Conservation (phyloP, 2,329 filamentous ascomycete species). For the Calycina herbarum region DNA sequence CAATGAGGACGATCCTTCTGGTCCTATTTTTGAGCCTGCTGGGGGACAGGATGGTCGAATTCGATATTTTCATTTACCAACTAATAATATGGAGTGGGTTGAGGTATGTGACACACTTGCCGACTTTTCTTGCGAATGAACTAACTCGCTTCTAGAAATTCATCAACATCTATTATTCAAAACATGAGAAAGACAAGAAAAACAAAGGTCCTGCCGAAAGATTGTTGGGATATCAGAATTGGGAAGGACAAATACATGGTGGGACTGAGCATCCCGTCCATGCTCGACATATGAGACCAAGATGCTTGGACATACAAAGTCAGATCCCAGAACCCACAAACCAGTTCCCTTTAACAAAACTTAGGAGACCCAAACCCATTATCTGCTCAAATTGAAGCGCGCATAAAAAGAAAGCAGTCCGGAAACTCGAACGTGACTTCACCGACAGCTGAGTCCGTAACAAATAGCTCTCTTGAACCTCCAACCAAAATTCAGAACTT, state of each 20-base stretch:
- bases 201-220: constrained; percentile 2
- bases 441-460: neutral
- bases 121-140: neutral
- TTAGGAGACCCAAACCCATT: neutral
- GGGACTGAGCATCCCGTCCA: constrained; percentile 24
- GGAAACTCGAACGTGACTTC: neutral
- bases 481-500: neutral
- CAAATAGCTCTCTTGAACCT: neutral
- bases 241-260: constrained; percentile 26
- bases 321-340: neutral
- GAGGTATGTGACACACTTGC: constrained; percentile 16
- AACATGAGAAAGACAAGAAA: constrained; percentile 9
- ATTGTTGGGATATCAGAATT: constrained; percentile 26
- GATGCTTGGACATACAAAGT: constrained; percentile 21
- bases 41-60: constrained; percentile 1
- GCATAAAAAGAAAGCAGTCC: neutral
- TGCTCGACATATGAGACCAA: constrained; percentile 26
- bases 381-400: neutral
- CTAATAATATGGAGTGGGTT: constrained; percentile 30
- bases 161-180: constrained; percentile 22
- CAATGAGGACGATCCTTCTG: neutral
- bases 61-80: constrained; percentile 29
- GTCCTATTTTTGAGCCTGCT: neutral
- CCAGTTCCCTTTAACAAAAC: neutral
- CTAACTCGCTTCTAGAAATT: constrained; percentile 15